phyloP scores from a whole-genome alignment of 139 green algal species.

The Trebouxia sp. region DNA sequence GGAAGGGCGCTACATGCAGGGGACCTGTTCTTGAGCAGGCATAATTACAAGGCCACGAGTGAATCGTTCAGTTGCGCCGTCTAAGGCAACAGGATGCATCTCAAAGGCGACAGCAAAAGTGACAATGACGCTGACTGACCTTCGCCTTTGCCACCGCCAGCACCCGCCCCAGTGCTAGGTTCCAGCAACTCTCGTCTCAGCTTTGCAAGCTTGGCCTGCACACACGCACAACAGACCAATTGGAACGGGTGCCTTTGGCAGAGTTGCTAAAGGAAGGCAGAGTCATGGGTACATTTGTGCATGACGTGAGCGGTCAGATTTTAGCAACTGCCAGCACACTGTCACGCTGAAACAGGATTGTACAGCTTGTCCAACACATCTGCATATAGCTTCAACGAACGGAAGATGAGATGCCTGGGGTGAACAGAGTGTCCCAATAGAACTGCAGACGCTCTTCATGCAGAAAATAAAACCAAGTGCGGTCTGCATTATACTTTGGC shows the following conservation, averaged over 20 bases:
- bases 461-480: too few relatives aligned
- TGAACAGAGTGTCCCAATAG: too few relatives aligned
- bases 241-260: background rate
- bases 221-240: too few relatives aligned
- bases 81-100: too few relatives aligned
- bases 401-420: background rate
- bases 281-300: background rate
- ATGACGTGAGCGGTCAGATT: background rate
- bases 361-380: background rate
- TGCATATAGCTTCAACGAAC: background rate
- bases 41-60: too few relatives aligned
- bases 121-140: too few relatives aligned
- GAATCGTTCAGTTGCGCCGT: too few relatives aligned
- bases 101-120: background rate
- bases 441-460: too few relatives aligned
- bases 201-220: slow-evolving; percentile 98
- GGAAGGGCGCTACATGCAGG: too few relatives aligned
- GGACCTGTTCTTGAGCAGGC: too few relatives aligned
- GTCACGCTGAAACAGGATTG: background rate
- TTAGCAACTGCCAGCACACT: background rate
- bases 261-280: background rate
- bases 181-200: slow-evolving; percentile 94
- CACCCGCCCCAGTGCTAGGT: slow-evolving; percentile 60
- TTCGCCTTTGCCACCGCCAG: slow-evolving; percentile 77
- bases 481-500: background rate